Base-by-base conservation (phyloP, 2,329 filamentous ascomycete species). In the Drechslerella coelobrocha region DNA sequence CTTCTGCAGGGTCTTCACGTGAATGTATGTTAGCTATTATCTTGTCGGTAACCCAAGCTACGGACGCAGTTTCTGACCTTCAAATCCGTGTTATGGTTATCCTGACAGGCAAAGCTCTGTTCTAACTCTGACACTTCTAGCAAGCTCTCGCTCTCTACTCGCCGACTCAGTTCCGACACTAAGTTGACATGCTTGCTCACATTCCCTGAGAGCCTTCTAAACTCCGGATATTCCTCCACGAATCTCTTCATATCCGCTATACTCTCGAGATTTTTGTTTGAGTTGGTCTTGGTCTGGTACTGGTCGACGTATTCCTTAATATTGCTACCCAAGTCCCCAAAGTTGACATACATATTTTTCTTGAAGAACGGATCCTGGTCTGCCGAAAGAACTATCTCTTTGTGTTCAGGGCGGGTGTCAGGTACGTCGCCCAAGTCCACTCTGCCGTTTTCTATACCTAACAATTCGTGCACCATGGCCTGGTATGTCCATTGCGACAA, bases 221-320 rank as follows among this genome's bases (percentile, higher is more conserved):
- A 99, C 78, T 99, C 94, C 1, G 94, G 94, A 77, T 97, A 99
- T 77, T 99, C 94, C 79, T 99, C 94, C 61, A 99, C 95, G 76
- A 99, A 99, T 45, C 92, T 90, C 79, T 99, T 99, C 95, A 99
- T 99, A 78, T 99, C 94, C 61, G 89, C 85, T 77, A 99, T 97
- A 14, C 93, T 97, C 77, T 99, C 94, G 71, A 99, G 92, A 77
- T 96, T 94, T 78, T 92, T 90, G 76, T 88, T 96, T 76, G 89
- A 96, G 77, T 97, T 93, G n/a, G 93, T 96, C 78, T 96, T 97
- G 10, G 90, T 91, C 76, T 97, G 94, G 77, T 97, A 99, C 78
- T 97, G 94, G 77, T 96, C 92, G 61, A 99, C 94, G 76, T 99
- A 99, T 62, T 89, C 86, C 76, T 89, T 89, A 62, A 88, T 88